Percentiles rank a stretch among this genome's conserved stretches.
Evolutionary conservation across 805 yeast genomes (phyloP).

Genomic region (Sugiyamaella smithiae): DNA sequence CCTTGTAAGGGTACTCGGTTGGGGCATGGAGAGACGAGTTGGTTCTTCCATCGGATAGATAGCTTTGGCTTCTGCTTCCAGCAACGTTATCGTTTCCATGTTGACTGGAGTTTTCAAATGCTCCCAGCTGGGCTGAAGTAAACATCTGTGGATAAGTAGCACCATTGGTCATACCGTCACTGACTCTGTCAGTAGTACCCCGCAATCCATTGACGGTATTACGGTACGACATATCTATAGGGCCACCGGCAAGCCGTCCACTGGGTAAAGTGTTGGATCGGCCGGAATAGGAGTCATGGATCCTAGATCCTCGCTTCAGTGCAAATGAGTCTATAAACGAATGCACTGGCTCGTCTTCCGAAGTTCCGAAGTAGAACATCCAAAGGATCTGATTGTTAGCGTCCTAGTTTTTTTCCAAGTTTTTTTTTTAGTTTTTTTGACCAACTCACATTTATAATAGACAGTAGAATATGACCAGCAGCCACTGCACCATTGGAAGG

Average conservation of each 20-base stretch:
- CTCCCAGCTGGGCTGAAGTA: constrained; percentile 38
- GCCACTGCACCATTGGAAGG: constrained; percentile 80
- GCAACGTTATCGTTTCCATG: constrained; percentile 14
- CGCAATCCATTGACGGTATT: constrained; percentile 2
- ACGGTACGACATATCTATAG: constrained; percentile 22
- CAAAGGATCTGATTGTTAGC: constrained; percentile 57
- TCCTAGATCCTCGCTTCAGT: constrained; percentile 32
- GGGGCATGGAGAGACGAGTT: constrained; percentile 24
- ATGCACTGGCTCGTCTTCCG: constrained; percentile 82
- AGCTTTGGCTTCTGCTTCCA: constrained; percentile 11
- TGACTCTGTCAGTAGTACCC: constrained; percentile 4
- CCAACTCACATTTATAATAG: constrained; percentile 57
- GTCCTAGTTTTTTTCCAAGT: neutral
- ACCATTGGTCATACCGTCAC: constrained; percentile 4
- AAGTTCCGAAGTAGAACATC: constrained; percentile 88
- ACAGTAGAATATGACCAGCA: constrained; percentile 83
- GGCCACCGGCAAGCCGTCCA: constrained; percentile 14
- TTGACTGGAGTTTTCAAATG: constrained; percentile 38
- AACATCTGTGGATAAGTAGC: constrained; percentile 29
- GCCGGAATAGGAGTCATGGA: constrained; percentile 8
- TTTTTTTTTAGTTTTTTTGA: neutral
- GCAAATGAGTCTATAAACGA: constrained; percentile 83
- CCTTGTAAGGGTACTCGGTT: constrained; percentile 72
- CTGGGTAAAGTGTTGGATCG: constrained; percentile 6
- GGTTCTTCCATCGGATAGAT: constrained; percentile 12